These are phyloP conservation scores for Fraxinus pennsylvanica DNA, from an alignment of 257 asterid species.

Conservation along the genomic window DNA sequence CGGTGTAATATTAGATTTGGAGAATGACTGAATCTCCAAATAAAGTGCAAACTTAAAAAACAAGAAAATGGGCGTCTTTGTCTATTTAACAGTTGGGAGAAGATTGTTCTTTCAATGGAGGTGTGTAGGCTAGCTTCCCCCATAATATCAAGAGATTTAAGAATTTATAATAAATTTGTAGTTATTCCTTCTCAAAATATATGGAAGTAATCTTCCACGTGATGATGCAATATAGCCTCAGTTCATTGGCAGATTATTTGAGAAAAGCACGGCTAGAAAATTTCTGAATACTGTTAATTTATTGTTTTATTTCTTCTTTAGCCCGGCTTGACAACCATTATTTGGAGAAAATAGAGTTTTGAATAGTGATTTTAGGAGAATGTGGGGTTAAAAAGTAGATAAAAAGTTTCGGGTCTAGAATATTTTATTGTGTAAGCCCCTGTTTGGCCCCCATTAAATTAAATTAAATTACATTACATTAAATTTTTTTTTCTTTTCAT, in stretches of 20 bases:
- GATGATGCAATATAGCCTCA: background rate
- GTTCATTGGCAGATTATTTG: background rate
- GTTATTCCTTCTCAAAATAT: background rate
- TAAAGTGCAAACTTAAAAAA: background rate
- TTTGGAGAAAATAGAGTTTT: too few relatives aligned
- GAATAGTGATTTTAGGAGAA: too few relatives aligned
- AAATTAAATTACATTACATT: too few relatives aligned
- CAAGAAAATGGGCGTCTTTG: background rate
- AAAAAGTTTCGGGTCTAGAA: too few relatives aligned
- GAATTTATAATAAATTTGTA: background rate
- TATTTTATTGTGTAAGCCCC: too few relatives aligned
- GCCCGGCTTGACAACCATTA: too few relatives aligned
- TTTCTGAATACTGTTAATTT: background rate
- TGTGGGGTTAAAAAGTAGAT: too few relatives aligned
- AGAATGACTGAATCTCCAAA: background rate
- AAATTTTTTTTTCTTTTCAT: too few relatives aligned
- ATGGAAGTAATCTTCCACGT: background rate
- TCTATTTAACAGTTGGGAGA: background rate
- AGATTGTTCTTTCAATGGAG: background rate
- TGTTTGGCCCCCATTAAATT: too few relatives aligned
- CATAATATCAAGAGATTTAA: background rate
- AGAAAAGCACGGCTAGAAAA: background rate
- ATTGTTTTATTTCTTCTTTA: background rate
- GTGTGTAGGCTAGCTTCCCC: background rate
- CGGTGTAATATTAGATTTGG: background rate